phyloP scores from a whole-genome alignment of 78 protist genomes.

The Paulinella micropora region DNA sequence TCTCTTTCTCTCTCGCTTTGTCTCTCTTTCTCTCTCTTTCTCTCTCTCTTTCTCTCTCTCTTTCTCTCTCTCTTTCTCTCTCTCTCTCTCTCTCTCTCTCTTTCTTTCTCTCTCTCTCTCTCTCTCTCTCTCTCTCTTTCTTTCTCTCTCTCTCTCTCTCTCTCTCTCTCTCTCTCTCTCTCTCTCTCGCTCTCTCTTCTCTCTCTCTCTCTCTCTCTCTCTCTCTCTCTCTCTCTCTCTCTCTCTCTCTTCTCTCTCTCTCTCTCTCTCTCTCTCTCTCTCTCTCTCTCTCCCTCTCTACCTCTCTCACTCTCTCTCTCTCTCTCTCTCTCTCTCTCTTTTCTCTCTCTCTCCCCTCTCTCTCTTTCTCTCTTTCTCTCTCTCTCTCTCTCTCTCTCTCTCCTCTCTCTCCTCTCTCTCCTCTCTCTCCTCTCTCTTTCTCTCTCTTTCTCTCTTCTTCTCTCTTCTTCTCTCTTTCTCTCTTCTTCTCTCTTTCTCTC shows the following conservation, averaged over 20 bases:
- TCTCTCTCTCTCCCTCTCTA: no score
- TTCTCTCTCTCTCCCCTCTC: neutral
- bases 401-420: no score
- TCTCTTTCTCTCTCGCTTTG: no score
- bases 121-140: neutral
- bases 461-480: neutral
- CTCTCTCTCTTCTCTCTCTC: neutral
- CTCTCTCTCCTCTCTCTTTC: neutral
- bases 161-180: no score
- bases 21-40: no score
- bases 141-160: neutral
- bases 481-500: neutral
- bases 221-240: neutral
- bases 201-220: neutral
- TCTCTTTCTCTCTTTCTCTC: neutral
- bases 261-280: no score
- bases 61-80: neutral
- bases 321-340: neutral
- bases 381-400: neutral
- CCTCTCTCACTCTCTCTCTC: neutral
- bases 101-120: neutral
- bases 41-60: neutral
- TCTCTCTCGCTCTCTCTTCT: no score
- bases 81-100: no score
- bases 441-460: neutral